Evolutionary conservation across 331 rosid species (phyloP), one percentile per base, ranked within the genome.

Genomic region (Saraca asoca): DNA sequence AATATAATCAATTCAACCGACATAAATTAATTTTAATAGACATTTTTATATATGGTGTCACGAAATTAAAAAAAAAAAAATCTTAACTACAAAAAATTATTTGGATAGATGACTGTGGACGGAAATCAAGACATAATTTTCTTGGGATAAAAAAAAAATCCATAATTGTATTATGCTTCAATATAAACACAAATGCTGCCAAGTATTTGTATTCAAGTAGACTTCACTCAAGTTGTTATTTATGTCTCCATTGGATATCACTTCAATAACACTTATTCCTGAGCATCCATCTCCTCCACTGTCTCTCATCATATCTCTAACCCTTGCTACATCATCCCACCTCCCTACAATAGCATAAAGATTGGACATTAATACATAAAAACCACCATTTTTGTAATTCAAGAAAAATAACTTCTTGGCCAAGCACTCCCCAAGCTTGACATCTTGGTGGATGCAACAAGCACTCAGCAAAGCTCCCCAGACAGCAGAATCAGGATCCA

Each of bases 301-400:
- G 16, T 76, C 83, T 79, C 81, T 86, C 91, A 86, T 88, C 88
- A 88, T 88, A 80, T 81, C 60, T 80, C 94, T 84, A 75, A 91
- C 85, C 73, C 80, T 82, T 39, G 82, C 95, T 55, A 84, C 96
- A 64, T 91, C 94, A 59, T 74, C 80, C 94, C 97, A 88, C 82
- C 93, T 82, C 68, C 87, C 88, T 51, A 79, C 74, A 33, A 52
- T 66, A 1, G 91, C 95, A 74, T 88, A 88, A 58, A 91, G 85
- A 79, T 86, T 91, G 15, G 97, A 91, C 88, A 88, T 81, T 68
- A 79, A 67, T 46, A 88, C 84, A 58, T 82, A 88, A 60, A 88
- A 78, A 33, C 94, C 97, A 6, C 89, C 82, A 50, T 79, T 86
- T 51, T 34, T 75, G 69, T 57, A 6, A 75, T 85, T 83, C 75